Conservation (phyloP, 2,329 filamentous ascomycete species). For the Calonectria naviculata region DNA sequence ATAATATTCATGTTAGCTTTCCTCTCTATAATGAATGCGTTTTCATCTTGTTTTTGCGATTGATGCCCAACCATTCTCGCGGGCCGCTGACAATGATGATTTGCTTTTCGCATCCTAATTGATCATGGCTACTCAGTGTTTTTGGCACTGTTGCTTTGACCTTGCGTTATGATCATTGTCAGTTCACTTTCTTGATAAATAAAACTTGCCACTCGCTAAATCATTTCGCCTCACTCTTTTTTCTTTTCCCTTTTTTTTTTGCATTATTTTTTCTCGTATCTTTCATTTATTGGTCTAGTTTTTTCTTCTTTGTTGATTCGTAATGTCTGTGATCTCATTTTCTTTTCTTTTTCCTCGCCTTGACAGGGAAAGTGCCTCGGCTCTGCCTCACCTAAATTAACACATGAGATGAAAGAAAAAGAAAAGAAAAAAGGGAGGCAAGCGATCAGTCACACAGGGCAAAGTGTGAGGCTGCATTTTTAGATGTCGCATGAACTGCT, state of each 20-base stretch:
- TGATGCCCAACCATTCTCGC: no score
- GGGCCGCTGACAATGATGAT: no score
- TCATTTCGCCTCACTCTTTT: background rate
- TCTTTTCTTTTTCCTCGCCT: background rate
- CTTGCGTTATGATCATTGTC: no score
- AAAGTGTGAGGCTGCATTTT: background rate
- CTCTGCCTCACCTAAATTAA: background rate
- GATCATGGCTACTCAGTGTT: no score
- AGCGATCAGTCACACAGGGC: background rate
- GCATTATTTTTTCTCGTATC: background rate
- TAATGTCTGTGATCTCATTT: background rate
- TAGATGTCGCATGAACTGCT: background rate
- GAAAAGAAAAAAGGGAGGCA: background rate
- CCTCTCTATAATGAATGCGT: no score
- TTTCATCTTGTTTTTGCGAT: no score
- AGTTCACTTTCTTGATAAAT: no score
- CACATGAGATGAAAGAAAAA: background rate
- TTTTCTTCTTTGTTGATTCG: background rate
- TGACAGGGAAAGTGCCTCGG: background rate
- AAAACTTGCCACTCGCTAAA: background rate
- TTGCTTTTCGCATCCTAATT: no score
- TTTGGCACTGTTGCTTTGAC: no score
- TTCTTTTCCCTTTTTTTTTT: background rate
- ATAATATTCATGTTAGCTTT: no score
- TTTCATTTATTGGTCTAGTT: background rate